A percentile compares a stretch with the other conserved stretches of the same genome.
Evolutionary conservation across 495 filamentous ascomycete genomes (phyloP).

Genomic region (Aspergillus affinis): DNA sequence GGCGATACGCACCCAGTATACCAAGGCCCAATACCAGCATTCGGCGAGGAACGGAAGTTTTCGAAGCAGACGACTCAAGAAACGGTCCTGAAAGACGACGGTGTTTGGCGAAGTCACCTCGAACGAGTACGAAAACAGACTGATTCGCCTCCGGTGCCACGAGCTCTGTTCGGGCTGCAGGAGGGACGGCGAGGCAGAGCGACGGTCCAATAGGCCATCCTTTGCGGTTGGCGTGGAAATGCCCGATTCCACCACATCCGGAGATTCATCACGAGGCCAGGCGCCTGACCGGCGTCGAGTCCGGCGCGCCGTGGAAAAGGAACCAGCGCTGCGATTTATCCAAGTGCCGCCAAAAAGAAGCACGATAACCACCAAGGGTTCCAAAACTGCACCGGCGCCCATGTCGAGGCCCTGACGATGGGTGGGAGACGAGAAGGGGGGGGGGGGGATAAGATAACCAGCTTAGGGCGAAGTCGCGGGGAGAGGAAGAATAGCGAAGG

Average conservation of each 20-base stretch:
- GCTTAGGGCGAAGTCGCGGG: too few relatives aligned
- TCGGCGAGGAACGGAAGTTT: slow-evolving; percentile 76
- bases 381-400: slow-evolving; percentile 52
- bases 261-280: slow-evolving; percentile 22
- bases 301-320: slow-evolving; percentile 10
- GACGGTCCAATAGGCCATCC: slow-evolving; percentile 29
- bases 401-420: slow-evolving; percentile 22
- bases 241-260: slow-evolving; percentile 34
- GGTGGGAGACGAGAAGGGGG: not conserved
- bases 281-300: slow-evolving; percentile 22
- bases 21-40: slow-evolving; percentile 77
- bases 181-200: slow-evolving; percentile 29
- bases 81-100: slow-evolving; percentile 48
- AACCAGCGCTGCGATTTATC: slow-evolving; percentile 49
- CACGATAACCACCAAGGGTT: slow-evolving; percentile 54
- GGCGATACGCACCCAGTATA: slow-evolving; percentile 54
- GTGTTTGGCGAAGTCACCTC: slow-evolving; percentile 57
- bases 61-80: slow-evolving; percentile 58
- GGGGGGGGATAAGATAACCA: not conserved
- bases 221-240: slow-evolving; percentile 29
- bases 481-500: not conserved
- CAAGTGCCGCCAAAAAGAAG: slow-evolving; percentile 60
- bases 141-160: slow-evolving; percentile 46
- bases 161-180: slow-evolving; percentile 24
- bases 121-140: slow-evolving; percentile 29